phyloP scores from a whole-genome alignment of 1,284 basidiomycete species.

The Coniferiporia sulphurascens region DNA sequence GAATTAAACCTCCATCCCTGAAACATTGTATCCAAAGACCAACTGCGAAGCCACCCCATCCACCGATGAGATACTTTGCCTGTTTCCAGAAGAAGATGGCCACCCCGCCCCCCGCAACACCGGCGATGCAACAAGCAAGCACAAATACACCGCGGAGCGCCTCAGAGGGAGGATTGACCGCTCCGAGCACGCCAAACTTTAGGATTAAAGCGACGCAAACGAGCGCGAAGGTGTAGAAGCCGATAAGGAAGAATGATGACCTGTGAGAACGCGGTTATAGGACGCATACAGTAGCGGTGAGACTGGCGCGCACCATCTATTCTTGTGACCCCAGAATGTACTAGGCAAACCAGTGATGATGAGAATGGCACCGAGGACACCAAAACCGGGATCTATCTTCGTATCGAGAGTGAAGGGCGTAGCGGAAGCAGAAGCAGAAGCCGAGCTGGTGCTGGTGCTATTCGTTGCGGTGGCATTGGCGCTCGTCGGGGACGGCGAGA shows the following conservation, averaged over 20 bases:
- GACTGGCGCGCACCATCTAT: conserved; percentile 62
- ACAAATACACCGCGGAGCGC: conserved; percentile 88
- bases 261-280: conserved; percentile 33
- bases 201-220: conserved; percentile 86
- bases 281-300: conserved; percentile 17
- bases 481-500: conserved; percentile 33
- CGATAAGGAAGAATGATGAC: conserved; percentile 90
- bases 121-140: conserved; percentile 74
- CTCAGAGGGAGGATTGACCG: conserved; percentile 73
- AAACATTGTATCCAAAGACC: conserved; percentile 87
- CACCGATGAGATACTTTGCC: conserved; percentile 81
- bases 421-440: conserved; percentile 45
- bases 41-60: conserved; percentile 85
- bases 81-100: conserved; percentile 90
- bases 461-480: conserved; percentile 32
- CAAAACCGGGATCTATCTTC: conserved; percentile 83
- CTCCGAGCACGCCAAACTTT: conserved; percentile 80
- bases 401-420: conserved; percentile 61
- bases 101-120: conserved; percentile 77
- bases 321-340: conserved; percentile 89
- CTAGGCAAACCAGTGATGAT: conserved; percentile 88
- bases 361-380: conserved; percentile 82
- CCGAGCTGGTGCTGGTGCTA: conserved; percentile 37
- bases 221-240: conserved; percentile 84
- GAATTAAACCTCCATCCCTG: conserved; percentile 76